phyloP scores from a whole-genome alignment of 257 asterid genomes.

The Rhazya stricta region DNA sequence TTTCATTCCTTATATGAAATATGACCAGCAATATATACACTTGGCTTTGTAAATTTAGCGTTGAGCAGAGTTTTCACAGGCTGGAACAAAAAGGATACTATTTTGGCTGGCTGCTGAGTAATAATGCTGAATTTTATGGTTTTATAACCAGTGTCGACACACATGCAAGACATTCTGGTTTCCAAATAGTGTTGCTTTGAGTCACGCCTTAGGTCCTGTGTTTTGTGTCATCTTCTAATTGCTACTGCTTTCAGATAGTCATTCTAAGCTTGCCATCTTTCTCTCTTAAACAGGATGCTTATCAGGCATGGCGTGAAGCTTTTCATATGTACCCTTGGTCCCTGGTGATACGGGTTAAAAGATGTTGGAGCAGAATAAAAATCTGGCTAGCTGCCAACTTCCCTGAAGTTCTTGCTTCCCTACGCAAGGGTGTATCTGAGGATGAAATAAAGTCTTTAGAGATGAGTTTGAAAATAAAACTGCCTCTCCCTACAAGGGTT shows the following conservation, averaged over 20 bases:
- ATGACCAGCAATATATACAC: background rate
- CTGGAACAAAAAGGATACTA: background rate
- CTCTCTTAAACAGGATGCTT: conserved; percentile 51
- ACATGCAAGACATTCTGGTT: background rate
- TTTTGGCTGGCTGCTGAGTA: background rate
- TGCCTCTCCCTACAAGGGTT: conserved; percentile 83
- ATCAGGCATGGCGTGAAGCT: conserved; percentile 65
- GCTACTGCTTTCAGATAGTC: background rate
- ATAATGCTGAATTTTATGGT: background rate
- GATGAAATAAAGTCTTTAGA: conserved; percentile 54
- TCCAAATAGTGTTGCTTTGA: background rate
- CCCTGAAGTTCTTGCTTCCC: conserved; percentile 69
- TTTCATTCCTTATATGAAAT: too few relatives aligned
- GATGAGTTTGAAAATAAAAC: conserved; percentile 52
- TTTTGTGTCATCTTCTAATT: background rate
- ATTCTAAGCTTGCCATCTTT: background rate
- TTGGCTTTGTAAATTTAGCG: background rate
- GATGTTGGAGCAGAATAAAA: conserved; percentile 65
- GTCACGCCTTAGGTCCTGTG: background rate
- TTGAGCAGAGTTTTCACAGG: background rate
- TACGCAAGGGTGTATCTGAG: conserved; percentile 77
- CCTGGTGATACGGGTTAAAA: conserved; percentile 61
- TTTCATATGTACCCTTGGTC: conserved; percentile 83
- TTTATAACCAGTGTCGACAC: background rate
- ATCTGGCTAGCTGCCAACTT: conserved; percentile 58